Conservation (phyloP, 169 alveolate genomes). For the Plasmodium yoelii region DNA sequence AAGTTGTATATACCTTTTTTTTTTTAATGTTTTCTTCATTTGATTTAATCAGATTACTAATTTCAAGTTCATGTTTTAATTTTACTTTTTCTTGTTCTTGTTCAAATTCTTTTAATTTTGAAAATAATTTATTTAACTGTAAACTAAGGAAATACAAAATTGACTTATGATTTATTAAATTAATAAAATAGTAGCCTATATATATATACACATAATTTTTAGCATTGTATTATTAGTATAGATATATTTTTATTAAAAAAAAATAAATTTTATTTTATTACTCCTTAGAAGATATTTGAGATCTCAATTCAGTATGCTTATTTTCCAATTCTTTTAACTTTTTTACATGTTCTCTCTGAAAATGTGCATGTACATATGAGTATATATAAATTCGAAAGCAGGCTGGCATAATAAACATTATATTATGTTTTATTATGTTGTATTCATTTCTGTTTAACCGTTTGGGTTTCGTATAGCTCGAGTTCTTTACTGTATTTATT, state of each 20-base stretch:
- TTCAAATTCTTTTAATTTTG: slow-evolving; percentile 16
- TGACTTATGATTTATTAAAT: neutral
- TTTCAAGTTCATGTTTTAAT: slow-evolving; percentile 22
- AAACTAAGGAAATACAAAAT: slow-evolving; percentile 1
- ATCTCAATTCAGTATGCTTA: too few species aligned
- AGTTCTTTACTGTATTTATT: slow-evolving; percentile 20
- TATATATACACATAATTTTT: neutral
- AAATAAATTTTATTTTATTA: too few species aligned
- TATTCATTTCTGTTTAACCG: slow-evolving; percentile 11
- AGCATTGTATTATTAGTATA: neutral
- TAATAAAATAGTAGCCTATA: neutral
- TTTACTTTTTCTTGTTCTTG: slow-evolving; percentile 36
- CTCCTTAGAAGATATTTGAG: too few species aligned
- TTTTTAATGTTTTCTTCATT: slow-evolving; percentile 34
- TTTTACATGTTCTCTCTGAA: too few species aligned
- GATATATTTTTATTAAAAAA: too few species aligned
- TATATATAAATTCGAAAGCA: neutral
- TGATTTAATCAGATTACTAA: slow-evolving; percentile 36
- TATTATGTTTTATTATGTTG: neutral
- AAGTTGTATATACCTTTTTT: slow-evolving; percentile 28
- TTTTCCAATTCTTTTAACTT: too few species aligned
- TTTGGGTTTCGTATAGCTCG: slow-evolving; percentile 29
- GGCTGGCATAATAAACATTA: neutral
- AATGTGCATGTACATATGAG: neutral
- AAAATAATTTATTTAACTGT: slow-evolving; percentile 33